Evolutionary conservation across 495 filamentous ascomycete genomes (phyloP).

Genomic region (Neurospora africana): DNA sequence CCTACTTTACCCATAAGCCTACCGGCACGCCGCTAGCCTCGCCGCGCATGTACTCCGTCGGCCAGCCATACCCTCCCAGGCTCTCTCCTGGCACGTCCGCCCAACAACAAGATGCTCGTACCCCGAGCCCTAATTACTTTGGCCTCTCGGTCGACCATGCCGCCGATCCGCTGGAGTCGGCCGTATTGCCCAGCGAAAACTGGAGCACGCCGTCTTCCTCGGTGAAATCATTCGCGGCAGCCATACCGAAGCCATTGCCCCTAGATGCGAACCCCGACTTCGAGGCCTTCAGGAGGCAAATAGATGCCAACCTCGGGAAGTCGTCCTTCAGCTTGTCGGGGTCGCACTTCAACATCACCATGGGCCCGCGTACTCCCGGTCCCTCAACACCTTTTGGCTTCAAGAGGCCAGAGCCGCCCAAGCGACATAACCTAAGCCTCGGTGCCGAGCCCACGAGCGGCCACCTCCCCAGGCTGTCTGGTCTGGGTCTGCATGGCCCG

Average conservation of each 20-base stretch:
- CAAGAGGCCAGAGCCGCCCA: slow-evolving; percentile 27
- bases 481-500: slow-evolving; percentile 4
- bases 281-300: slow-evolving; percentile 61
- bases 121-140: slow-evolving; percentile 74
- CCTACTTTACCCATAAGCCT: slow-evolving; percentile 25
- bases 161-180: slow-evolving; percentile 49
- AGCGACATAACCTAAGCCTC: slow-evolving; percentile 26
- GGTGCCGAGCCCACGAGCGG: slow-evolving; percentile 25
- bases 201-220: slow-evolving; percentile 62
- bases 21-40: slow-evolving; percentile 34
- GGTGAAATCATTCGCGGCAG: slow-evolving; percentile 54
- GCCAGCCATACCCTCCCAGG: slow-evolving; percentile 32
- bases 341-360: slow-evolving; percentile 29
- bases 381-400: slow-evolving; percentile 22
- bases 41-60: slow-evolving; percentile 33
- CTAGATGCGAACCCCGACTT: slow-evolving; percentile 67
- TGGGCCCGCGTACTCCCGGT: slow-evolving; percentile 10
- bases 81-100: slow-evolving; percentile 24
- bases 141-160: slow-evolving; percentile 54
- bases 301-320: slow-evolving; percentile 46
- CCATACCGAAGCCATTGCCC: slow-evolving; percentile 57
- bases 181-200: slow-evolving; percentile 49
- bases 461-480: slow-evolving; percentile 12
- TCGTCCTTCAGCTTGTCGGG: slow-evolving; percentile 40
- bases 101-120: slow-evolving; percentile 23